Evolutionary conservation across 176 grass and related monocot genomes (phyloP), one percentile per base, ranked within the genome.

Genomic region (Tuctoria greenei): DNA sequence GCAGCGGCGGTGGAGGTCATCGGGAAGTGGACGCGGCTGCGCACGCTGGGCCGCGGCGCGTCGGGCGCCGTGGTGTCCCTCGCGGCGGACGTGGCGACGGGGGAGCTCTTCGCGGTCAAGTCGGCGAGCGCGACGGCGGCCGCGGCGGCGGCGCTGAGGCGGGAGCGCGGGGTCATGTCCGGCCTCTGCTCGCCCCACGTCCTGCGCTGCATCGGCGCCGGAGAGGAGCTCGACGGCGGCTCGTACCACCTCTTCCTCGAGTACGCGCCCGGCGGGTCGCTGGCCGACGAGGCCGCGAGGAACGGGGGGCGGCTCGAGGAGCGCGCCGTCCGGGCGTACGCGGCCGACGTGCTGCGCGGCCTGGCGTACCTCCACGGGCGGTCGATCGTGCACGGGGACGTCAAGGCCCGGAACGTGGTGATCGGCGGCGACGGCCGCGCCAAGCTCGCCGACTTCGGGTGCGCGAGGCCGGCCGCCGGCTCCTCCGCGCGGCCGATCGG

Each of bases 371-470:
- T 97, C 72, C 94, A 97, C 55, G 88, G 13, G 15, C 5, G 27
- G 26, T 69, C 74, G 35, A 25, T 97, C 40, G 88, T 83, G 57
- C 94, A 97, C 78, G 92, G 91, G 11, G 94, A 97, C 67, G 71
- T 97, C 47, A 97, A 97, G 84, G 31, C 83, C 0, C 60, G 72
- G 10, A 97, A 97, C 82, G 50, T 93, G 0, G 78, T 97, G 71
- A 59, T 97, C 46, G 81, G 94, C 17, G 81, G 40, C 40, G 76
- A 89, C 38, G 87, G 89, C 0, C 79, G 84, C 5, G 91, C 84
- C 41, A 99, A 69, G 75, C 73, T 99, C 21, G 95, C 89, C 0
- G 95, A 99, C 47, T 86, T 99, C 45, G 91, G 95, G 8, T 99
- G 95, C 68, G 88, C 91, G 5, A 74, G 81, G 25, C 1, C 34